These are phyloP conservation scores for Medicago truncatula DNA, from an alignment of 306 rosid genomes.

Conservation along the genomic window DNA sequence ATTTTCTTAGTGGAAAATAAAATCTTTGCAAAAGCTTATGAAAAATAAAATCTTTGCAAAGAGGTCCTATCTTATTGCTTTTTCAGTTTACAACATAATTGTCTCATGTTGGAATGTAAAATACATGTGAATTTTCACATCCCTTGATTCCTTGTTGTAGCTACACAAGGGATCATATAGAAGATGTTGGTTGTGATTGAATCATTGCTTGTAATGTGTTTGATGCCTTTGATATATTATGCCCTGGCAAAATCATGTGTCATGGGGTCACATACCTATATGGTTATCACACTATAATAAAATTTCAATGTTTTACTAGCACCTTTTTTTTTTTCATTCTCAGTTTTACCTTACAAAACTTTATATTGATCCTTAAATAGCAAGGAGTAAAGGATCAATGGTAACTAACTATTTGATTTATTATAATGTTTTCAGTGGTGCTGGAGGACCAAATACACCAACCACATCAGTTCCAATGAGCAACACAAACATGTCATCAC, in stretches of 20 bases:
- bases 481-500: conserved; percentile 53
- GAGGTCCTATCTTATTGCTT: not conserved
- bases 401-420: conserved; percentile 16
- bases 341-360: too few relatives aligned
- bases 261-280: not conserved
- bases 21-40: too few relatives aligned
- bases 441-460: conserved; percentile 77
- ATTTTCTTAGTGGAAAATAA: too few relatives aligned
- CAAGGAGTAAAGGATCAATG: too few relatives aligned
- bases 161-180: not conserved
- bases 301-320: not conserved
- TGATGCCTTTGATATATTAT: conserved; percentile 11
- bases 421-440: conserved; percentile 57
- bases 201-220: conserved; percentile 40
- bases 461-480: conserved; percentile 45
- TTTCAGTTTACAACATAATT: not conserved
- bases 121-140: not conserved
- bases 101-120: not conserved
- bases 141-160: not conserved
- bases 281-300: not conserved
- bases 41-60: too few relatives aligned
- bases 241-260: not conserved
- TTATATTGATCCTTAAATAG: too few relatives aligned
- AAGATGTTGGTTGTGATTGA: conserved; percentile 20
- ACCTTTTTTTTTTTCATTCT: too few relatives aligned